Evolutionary conservation across 176 grass and related monocot species (phyloP), one percentile per base, ranked within the genome.

Genomic region (Lolium perenne): DNA sequence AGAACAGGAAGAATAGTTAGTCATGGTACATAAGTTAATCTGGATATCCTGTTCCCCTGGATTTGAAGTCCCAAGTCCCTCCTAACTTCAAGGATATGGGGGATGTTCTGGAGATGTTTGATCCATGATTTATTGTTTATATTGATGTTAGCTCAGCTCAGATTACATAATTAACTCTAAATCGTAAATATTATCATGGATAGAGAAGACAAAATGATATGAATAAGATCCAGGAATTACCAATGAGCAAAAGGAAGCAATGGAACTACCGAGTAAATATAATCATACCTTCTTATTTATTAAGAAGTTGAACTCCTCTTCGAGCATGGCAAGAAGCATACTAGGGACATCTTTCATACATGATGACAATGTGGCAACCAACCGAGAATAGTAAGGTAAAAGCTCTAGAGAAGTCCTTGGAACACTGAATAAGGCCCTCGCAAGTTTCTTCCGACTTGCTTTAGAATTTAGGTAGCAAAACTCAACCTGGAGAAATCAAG

Each of bases 381-480:
- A 80, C 62, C 94, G 90, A 88, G 97, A 99, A 91, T 99, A 96
- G 82, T 99, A 99, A 15, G 97, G 94, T 68, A 99, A 92, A 67
- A 99, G 80, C 84, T 99, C 97, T 63, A 99, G 87, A 81, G 97
- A 99, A 86, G 94, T 96, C 82, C 97, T 94, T 69, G 92, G 90
- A 58, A 96, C 97, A 61, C 87, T 94, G 79, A 96, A 99, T 66
- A 96, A 69, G 41, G 88, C 87, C 63, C 97, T 86, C 47, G 91
- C 94, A 74, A 99, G 91, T 89, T 96, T 99, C 94, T 99, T 99
- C 73, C 97, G 90, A 74, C 88, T 95, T 92, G 93, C 82, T 95
- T 99, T 99, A 66, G 97, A 92, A 74, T 99, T 99, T 26, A 96
- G 85, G 89, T 99, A 99, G 87, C 97, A 99, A 87, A 99, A 99